These are phyloP conservation scores for Prunus mongolica DNA, from an alignment of 306 rosid species.

Conservation along the genomic window DNA sequence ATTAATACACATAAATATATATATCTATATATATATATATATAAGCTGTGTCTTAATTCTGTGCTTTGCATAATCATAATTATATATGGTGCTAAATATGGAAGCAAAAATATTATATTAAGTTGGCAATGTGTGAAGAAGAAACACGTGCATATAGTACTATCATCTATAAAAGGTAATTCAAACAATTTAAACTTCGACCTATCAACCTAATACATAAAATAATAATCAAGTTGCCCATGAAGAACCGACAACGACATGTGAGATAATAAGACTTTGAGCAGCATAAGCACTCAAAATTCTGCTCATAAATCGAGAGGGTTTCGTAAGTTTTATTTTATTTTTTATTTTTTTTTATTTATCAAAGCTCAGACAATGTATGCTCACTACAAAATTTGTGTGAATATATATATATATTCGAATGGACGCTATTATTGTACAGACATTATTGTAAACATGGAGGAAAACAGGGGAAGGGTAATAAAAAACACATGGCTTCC, in stretches of 20 bases:
- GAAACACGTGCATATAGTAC: background rate
- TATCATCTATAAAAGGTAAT: background rate
- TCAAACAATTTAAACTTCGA: background rate
- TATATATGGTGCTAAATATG: no score
- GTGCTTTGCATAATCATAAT: no score
- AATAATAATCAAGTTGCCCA: constrained; percentile 12
- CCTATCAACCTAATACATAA: background rate
- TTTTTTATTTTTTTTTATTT: no score
- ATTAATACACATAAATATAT: background rate
- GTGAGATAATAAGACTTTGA: constrained; percentile 20
- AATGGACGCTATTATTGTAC: no score
- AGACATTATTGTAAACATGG: no score
- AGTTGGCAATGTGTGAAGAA: background rate
- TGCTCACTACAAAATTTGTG: no score
- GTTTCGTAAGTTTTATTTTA: no score
- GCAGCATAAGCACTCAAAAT: background rate
- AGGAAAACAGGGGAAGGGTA: no score
- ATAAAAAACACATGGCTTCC: no score
- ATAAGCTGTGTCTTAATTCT: background rate
- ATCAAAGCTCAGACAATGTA: no score
- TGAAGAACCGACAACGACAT: constrained; percentile 45
- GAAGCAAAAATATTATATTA: no score
- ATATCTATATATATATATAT: background rate
- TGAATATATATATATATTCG: no score
- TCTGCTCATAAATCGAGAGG: background rate